Percentiles rank a stretch among this genome's conserved stretches.
phyloP scores from a whole-genome alignment of 1,139 yeast species.

The Eremothecium sinecaudum region DNA sequence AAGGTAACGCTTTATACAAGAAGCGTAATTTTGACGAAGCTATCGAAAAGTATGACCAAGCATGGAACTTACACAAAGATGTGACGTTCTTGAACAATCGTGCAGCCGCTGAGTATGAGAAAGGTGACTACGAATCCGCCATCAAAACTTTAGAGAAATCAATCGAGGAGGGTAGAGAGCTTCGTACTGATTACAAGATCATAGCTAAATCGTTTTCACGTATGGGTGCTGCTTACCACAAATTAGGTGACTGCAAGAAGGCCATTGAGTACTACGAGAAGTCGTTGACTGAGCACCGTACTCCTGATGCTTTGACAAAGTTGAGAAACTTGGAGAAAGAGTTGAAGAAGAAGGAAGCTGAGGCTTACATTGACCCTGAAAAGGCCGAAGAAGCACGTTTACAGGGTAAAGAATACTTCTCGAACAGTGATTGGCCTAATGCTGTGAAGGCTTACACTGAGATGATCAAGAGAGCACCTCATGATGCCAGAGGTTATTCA shows the following conservation, averaged over 20 bases:
- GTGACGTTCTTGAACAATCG: constrained; percentile 91
- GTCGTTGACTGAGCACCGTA: constrained; percentile 93
- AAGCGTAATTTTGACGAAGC: constrained; percentile 88
- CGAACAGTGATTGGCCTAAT: constrained; percentile 91
- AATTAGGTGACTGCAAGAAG: constrained; percentile 57
- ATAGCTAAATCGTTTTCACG: constrained; percentile 92
- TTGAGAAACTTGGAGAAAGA: constrained; percentile 82
- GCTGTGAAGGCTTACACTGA: constrained; percentile 94
- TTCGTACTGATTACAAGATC: constrained; percentile 83
- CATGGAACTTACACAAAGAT: constrained; percentile 76
- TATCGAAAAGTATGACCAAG: constrained; percentile 71
- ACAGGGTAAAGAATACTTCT: constrained; percentile 81
- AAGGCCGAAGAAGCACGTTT: constrained; percentile 94
- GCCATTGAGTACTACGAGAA: constrained; percentile 77
- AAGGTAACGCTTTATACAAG: constrained; percentile 83
- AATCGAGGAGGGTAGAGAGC: constrained; percentile 78
- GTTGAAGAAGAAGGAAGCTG: constrained; percentile 66
- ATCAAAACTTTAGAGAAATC: constrained; percentile 75
- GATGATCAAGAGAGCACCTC: constrained; percentile 92
- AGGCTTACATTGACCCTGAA: constrained; percentile 75
- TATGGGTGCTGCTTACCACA: constrained; percentile 73
- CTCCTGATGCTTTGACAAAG: constrained; percentile 85
- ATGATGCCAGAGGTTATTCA: constrained; percentile 93
- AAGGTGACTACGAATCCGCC: constrained; percentile 82
- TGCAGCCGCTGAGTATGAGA: constrained; percentile 96